Percentiles rank a stretch among this genome's conserved stretches.
Conservation (phyloP, 2,329 filamentous ascomycete species). For the Cladosporium sphaerospermum region DNA sequence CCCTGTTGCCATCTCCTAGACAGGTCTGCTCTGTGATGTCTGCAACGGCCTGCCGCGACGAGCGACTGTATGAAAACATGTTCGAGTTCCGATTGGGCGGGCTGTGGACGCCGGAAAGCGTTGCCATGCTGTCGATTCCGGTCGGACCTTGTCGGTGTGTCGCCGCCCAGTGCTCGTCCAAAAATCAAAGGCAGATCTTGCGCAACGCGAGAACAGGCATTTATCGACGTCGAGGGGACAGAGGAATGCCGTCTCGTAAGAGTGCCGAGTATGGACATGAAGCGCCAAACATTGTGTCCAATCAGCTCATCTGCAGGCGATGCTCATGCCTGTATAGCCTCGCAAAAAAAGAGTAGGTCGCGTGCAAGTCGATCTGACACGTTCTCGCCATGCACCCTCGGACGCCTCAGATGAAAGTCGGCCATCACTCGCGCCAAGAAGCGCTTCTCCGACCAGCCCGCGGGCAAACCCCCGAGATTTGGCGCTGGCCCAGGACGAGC, state of each 20-base stretch:
- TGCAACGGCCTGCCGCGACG: slow-evolving; percentile 46
- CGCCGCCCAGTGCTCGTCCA: neutral
- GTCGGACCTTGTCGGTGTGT: neutral
- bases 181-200: neutral
- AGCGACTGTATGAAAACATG: slow-evolving; percentile 48
- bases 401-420: neutral
- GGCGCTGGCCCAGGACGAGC: neutral
- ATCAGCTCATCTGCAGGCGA: slow-evolving; percentile 1
- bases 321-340: neutral
- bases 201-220: slow-evolving; percentile 5
- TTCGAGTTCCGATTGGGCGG: slow-evolving; percentile 35
- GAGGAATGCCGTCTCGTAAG: slow-evolving; percentile 47
- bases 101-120: neutral
- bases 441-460: neutral
- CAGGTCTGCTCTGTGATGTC: slow-evolving; percentile 38
- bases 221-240: slow-evolving; percentile 37
- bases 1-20: slow-evolving; percentile 12
- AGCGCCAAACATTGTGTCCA: slow-evolving; percentile 47
- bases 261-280: slow-evolving; percentile 57
- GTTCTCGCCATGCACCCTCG: too few species aligned
- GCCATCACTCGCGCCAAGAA: neutral
- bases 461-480: neutral
- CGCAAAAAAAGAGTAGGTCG: too few species aligned
- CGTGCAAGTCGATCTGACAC: too few species aligned
- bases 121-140: neutral